A percentile compares a stretch with the other conserved stretches of the same genome.
Evolutionary conservation across 768 basidiomycete species (phyloP).

Genomic region (Lactarius hengduanensis): DNA sequence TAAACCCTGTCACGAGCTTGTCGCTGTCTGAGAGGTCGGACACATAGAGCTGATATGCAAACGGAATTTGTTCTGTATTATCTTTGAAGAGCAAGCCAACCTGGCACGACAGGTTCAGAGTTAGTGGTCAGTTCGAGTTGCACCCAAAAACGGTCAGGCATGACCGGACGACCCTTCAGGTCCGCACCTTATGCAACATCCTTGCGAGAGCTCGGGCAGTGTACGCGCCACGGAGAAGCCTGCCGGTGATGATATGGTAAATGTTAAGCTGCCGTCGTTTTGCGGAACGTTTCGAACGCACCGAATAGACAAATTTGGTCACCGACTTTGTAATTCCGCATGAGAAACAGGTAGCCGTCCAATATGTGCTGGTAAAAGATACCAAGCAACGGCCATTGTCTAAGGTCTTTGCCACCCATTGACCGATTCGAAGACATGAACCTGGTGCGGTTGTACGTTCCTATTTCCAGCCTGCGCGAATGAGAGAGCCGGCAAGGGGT

Average conservation of each 20-base stretch:
- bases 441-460: conserved; percentile 50
- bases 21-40: conserved; percentile 45
- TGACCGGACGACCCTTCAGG: background rate
- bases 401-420: conserved; percentile 56
- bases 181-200: conserved; percentile 55
- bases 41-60: conserved; percentile 73
- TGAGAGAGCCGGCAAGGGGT: background rate
- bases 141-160: background rate
- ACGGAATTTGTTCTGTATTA: conserved; percentile 66
- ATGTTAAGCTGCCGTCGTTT: conserved; percentile 9
- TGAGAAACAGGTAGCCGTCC: conserved; percentile 72
- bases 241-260: conserved; percentile 28
- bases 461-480: background rate
- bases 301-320: conserved; percentile 76
- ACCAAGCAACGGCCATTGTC: conserved; percentile 77
- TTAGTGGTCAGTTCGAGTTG: background rate
- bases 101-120: conserved; percentile 36
- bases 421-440: conserved; percentile 58
- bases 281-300: conserved; percentile 32
- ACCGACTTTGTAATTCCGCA: conserved; percentile 69
- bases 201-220: conserved; percentile 73
- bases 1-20: conserved; percentile 61
- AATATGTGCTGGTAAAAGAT: conserved; percentile 67
- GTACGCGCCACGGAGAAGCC: conserved; percentile 78
- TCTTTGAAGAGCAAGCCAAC: conserved; percentile 68